Percentiles rank a stretch among this genome's conserved stretches.
These are phyloP conservation scores for Calonectria leucothoes DNA, from an alignment of 2,329 filamentous ascomycete species.

Conservation along the genomic window DNA sequence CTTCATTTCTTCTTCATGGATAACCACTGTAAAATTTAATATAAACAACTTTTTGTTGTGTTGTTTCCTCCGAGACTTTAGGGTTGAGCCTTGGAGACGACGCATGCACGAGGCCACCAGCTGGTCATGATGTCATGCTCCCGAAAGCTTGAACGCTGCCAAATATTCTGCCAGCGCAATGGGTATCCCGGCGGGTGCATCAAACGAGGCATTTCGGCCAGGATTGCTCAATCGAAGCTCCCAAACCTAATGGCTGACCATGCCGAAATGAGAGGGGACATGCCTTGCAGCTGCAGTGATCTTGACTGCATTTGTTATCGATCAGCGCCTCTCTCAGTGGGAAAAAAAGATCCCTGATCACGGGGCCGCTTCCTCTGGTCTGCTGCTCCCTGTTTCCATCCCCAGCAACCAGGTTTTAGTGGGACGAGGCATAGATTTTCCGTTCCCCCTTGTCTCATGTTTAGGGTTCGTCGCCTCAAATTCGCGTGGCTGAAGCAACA, in stretches of 20 bases:
- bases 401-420: background rate
- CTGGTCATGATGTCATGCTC: background rate
- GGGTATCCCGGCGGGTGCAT: background rate
- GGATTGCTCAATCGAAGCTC: background rate
- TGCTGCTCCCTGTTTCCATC: background rate
- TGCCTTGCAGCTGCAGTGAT: background rate
- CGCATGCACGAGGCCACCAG: background rate
- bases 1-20: background rate
- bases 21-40: background rate
- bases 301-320: background rate
- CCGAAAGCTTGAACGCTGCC: no score
- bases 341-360: background rate
- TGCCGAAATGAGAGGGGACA: slow-evolving; percentile 2
- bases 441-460: background rate
- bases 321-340: background rate
- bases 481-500: background rate
- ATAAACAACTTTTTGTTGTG: no score
- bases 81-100: background rate
- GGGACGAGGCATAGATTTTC: slow-evolving; percentile 5
- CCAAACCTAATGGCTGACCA: background rate
- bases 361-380: background rate
- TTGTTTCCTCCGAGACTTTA: background rate
- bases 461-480: background rate
- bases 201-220: background rate
- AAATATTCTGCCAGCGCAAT: background rate